Percentiles rank a stretch among this genome's conserved stretches.
These are phyloP conservation scores for Capronia coronata DNA, from an alignment of 2,329 filamentous ascomycete species.

Conservation along the genomic window DNA sequence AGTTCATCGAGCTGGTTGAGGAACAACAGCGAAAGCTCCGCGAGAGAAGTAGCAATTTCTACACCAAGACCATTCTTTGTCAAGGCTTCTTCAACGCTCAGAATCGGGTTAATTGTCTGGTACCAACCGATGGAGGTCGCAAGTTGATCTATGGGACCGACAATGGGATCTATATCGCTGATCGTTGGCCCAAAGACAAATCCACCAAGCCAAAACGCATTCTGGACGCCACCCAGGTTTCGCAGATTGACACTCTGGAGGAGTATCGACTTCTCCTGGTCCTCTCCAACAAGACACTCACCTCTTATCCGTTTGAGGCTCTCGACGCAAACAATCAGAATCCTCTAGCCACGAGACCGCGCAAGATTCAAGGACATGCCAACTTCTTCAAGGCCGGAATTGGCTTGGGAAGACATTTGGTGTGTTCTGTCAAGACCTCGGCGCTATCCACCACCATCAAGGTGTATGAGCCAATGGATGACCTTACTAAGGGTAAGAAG, in stretches of 20 bases:
- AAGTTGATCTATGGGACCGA: slow-evolving; percentile 95
- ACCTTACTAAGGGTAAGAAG: slow-evolving; percentile 87
- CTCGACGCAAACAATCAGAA: slow-evolving; percentile 73
- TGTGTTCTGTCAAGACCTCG: slow-evolving; percentile 93
- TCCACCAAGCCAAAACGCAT: slow-evolving; percentile 68
- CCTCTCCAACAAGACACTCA: slow-evolving; percentile 83
- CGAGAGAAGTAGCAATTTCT: slow-evolving; percentile 63
- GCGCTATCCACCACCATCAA: slow-evolving; percentile 94
- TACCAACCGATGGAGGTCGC: slow-evolving; percentile 91
- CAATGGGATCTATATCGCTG: slow-evolving; percentile 83
- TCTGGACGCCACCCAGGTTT: slow-evolving; percentile 78
- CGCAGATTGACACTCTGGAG: slow-evolving; percentile 91
- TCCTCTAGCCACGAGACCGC: slow-evolving; percentile 72
- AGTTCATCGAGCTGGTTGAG: slow-evolving; percentile 96
- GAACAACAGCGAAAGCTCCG: slow-evolving; percentile 79
- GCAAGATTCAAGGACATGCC: slow-evolving; percentile 94
- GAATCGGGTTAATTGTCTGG: slow-evolving; percentile 89
- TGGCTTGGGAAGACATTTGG: slow-evolving; percentile 85
- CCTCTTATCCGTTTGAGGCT: slow-evolving; percentile 81
- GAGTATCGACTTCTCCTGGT: slow-evolving; percentile 90
- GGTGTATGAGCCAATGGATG: slow-evolving; percentile 97
- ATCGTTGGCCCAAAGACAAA: slow-evolving; percentile 79
- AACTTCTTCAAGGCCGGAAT: slow-evolving; percentile 98
- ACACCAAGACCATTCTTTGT: slow-evolving; percentile 62
- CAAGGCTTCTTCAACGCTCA: slow-evolving; percentile 85